These are phyloP conservation scores for Colletotrichum lentis DNA, from an alignment of 2,329 filamentous ascomycete species.

Conservation along the genomic window DNA sequence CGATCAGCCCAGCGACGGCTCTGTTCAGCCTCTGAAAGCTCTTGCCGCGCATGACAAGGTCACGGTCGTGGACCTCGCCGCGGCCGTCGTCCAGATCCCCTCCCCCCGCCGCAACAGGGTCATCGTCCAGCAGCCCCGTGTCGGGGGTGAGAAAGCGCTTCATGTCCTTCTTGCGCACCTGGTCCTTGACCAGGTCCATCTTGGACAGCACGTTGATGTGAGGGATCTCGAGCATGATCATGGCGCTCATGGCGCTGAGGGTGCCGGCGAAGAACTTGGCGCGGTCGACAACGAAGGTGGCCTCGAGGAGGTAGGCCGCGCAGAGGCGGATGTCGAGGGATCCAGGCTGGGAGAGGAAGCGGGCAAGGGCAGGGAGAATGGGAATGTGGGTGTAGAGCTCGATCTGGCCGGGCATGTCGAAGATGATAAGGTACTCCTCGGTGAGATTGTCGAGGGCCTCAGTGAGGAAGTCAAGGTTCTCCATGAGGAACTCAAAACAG, in stretches of 20 bases:
- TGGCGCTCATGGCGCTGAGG: constrained; percentile 95
- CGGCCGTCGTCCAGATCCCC: constrained; percentile 59
- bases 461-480: constrained; percentile 91
- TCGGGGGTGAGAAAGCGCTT: constrained; percentile 92
- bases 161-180: constrained; percentile 85
- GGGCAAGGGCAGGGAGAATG: constrained; percentile 84
- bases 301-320: constrained; percentile 92
- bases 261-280: constrained; percentile 98
- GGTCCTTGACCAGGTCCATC: constrained; percentile 95
- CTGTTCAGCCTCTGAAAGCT: constrained; percentile 85
- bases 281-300: constrained; percentile 92
- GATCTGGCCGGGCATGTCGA: constrained; percentile 99
- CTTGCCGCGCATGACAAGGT: constrained; percentile 78
- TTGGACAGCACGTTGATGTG: constrained; percentile 97
- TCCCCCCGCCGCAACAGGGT: constrained; percentile 54
- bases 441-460: constrained; percentile 84
- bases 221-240: constrained; percentile 97
- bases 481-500: constrained; percentile 94
- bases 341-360: constrained; percentile 80
- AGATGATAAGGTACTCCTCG: constrained; percentile 95
- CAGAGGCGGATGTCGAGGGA: constrained; percentile 90
- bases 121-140: constrained; percentile 80
- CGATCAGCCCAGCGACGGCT: constrained; percentile 89
- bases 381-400: constrained; percentile 98
- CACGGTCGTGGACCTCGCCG: constrained; percentile 69